Conservation (phyloP, 2,329 filamentous ascomycete species). For the Aureobasidium mangrovei region DNA sequence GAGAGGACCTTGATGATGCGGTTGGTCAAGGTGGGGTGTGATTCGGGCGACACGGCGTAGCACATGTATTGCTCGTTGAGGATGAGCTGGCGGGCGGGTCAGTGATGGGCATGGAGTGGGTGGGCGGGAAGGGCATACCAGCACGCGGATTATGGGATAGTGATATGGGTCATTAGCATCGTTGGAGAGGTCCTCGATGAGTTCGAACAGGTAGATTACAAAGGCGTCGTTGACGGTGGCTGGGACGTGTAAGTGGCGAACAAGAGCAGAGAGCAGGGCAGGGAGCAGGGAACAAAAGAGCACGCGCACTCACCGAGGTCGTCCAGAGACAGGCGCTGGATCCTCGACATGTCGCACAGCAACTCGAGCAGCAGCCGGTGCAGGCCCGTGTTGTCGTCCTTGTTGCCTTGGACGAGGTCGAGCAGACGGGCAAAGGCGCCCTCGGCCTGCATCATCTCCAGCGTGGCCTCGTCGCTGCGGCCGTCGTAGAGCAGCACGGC, state of each 20-base stretch:
- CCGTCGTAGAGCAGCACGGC: conserved; percentile 85
- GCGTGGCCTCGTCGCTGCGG: conserved; percentile 64
- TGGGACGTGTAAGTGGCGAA: conserved; percentile 21
- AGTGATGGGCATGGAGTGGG: not conserved
- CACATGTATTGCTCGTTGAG: conserved; percentile 96
- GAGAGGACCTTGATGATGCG: conserved; percentile 88
- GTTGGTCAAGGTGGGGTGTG: conserved; percentile 58
- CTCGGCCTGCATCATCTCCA: conserved; percentile 80
- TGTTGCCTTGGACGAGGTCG: conserved; percentile 64
- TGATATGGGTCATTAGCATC: conserved; percentile 91
- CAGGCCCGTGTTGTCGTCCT: conserved; percentile 56
- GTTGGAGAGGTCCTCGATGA: conserved; percentile 80
- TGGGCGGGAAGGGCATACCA: conserved; percentile 50
- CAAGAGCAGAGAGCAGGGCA: not conserved
- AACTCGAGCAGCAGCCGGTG: conserved; percentile 78
- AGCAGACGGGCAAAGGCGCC: conserved; percentile 75
- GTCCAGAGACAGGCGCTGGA: conserved; percentile 68
- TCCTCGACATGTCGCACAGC: conserved; percentile 92
- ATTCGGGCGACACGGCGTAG: conserved; percentile 43
- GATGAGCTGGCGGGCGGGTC: conserved; percentile 55
- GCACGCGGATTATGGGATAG: conserved; percentile 84
- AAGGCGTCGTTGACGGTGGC: conserved; percentile 65
- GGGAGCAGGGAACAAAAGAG: conserved; percentile 27
- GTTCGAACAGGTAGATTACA: conserved; percentile 70
- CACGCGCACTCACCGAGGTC: conserved; percentile 52